Base-by-base conservation (phyloP, 1,284 basidiomycete species). In the Rhodofomes roseus region DNA sequence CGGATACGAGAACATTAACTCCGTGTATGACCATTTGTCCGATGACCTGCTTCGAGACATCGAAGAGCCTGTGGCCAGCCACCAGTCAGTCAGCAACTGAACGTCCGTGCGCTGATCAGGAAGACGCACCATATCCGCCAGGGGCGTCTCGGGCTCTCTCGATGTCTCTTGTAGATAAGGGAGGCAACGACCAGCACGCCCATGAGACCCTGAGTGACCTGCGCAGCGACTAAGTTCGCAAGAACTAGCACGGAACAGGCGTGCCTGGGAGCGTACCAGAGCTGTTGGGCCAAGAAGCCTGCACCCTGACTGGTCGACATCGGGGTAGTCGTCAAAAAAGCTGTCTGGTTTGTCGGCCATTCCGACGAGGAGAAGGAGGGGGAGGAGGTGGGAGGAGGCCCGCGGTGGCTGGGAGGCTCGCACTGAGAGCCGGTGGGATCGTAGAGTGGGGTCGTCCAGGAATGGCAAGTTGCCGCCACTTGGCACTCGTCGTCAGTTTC, bases 1-100 rank as follows among this genome's bases (percentile, higher is more conserved):
- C 82, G 36, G 90, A 92, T 60, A 94, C 87, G 43, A 96, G 76
- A 23, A 98, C 82, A 73, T 98, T 98, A 51, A 90, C 79, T 4
- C 83, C 85, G 71, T 98, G 96, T 4, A 98, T 87, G 67, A 95
- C 92, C 74, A 92, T 83, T 71, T 98, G 95, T 36, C 96, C 96
- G 23, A 92, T 82, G 51, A 98, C 78, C 78, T 99, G 96, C 74
- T 98, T 96, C 8, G 87, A 89, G 3, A 96, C 90, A 68, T 96
- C 95, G 70, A 91, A 93, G 39, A 90, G 71, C 93, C 90, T 92
- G 63, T 48, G 58, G 43, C 29, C 52, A 22, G 50, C 18, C 55
- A 37, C 27, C 34, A 48, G 25, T 25, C 50, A 1, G 29, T 39
- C 31, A 25, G n/a, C 18, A 58, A 31, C 37, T 48, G 27, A 37